These are phyloP conservation scores for Yamadazyma triangularis DNA, from an alignment of 1,139 yeast genomes.

Conservation along the genomic window DNA sequence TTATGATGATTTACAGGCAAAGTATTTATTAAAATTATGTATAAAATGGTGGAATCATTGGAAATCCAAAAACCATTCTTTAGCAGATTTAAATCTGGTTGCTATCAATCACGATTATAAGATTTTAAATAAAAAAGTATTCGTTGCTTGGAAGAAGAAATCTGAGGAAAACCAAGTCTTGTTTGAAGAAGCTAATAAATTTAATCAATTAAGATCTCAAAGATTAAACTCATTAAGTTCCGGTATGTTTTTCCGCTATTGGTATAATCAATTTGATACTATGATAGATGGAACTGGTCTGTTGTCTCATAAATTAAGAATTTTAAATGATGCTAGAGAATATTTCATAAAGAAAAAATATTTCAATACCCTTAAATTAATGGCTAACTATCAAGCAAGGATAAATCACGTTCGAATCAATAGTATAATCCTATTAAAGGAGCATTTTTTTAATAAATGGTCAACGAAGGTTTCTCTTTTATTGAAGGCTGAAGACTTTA, in stretches of 20 bases:
- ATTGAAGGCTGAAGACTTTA: background rate
- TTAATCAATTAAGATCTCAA: background rate
- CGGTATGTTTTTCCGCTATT: too few species aligned
- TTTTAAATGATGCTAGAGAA: slow-evolving; percentile 5
- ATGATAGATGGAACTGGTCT: slow-evolving; percentile 1
- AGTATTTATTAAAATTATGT: too few species aligned
- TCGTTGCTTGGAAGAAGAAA: slow-evolving; percentile 6
- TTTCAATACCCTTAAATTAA: slow-evolving; percentile 4
- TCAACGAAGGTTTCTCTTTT: background rate
- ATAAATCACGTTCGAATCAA: slow-evolving; percentile 1
- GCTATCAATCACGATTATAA: too few species aligned
- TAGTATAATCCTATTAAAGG: too few species aligned
- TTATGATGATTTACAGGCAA: slow-evolving; percentile 1
- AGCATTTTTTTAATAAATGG: slow-evolving; percentile 12
- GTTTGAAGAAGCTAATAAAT: background rate
- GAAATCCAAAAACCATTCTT: too few species aligned
- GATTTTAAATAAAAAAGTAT: background rate
- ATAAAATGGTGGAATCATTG: too few species aligned
- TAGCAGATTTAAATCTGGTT: too few species aligned
- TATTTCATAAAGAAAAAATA: slow-evolving; percentile 3
- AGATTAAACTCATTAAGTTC: too few species aligned
- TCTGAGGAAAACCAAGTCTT: background rate
- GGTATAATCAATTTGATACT: too few species aligned
- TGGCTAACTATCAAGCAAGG: slow-evolving; percentile 1
- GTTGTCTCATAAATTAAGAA: slow-evolving; percentile 6